A percentile compares a stretch with the other conserved stretches of the same genome.
Conservation (phyloP, 139 green algal genomes). For the Chlamydomonas urium region DNA sequence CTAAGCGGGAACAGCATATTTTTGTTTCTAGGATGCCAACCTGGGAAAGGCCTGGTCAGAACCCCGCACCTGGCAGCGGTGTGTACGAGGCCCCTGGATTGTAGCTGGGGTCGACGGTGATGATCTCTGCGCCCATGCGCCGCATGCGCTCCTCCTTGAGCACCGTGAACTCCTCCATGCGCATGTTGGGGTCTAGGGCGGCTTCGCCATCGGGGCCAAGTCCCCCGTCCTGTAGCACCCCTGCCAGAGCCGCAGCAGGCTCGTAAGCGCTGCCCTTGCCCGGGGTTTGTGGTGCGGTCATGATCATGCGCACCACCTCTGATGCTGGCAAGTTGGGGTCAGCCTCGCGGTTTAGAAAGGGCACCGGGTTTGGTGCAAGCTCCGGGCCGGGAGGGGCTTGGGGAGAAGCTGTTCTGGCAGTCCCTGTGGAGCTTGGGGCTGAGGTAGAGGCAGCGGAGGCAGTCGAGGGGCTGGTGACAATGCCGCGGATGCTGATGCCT, state of each 20-base stretch:
- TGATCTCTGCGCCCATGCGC: slow-evolving; percentile 48
- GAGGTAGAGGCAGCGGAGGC: not conserved
- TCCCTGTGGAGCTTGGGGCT: not conserved
- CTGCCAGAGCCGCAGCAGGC: slow-evolving; percentile 34
- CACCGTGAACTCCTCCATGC: slow-evolving; percentile 60
- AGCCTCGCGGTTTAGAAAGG: not conserved
- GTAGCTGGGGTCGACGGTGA: slow-evolving; percentile 51
- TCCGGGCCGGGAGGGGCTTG: not conserved
- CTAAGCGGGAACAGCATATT: no score
- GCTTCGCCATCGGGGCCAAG: not conserved
- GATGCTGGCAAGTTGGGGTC: not conserved
- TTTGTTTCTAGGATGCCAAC: no score
- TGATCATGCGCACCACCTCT: slow-evolving; percentile 18
- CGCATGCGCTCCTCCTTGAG: slow-evolving; percentile 43
- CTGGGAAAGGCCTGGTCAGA: no score
- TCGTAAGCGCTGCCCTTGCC: slow-evolving; percentile 30
- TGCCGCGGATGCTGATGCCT: no score
- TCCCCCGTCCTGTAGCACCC: slow-evolving; percentile 15
- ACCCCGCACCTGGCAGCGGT: no score
- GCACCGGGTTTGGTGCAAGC: not conserved
- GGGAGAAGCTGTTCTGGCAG: not conserved
- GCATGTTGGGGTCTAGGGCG: slow-evolving; percentile 26
- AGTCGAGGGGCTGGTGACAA: no score
- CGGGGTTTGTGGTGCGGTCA: slow-evolving; percentile 1
- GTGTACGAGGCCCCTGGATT: slow-evolving; percentile 1